Conservation (phyloP, 441 rosid species). For the Erodium texanum region DNA sequence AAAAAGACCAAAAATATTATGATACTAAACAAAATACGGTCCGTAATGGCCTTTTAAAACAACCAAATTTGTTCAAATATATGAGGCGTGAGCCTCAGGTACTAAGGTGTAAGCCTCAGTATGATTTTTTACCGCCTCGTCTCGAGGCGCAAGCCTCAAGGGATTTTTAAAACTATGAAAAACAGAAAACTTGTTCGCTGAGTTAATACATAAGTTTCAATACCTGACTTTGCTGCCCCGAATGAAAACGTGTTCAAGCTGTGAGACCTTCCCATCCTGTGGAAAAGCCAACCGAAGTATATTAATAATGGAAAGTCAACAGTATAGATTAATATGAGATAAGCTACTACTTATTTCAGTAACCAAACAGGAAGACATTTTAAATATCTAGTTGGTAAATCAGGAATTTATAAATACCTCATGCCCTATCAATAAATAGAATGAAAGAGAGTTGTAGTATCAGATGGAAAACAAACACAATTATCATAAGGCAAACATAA, state of each 20-base stretch:
- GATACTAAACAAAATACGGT: no score
- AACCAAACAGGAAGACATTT: neutral
- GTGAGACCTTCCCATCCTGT: slow-evolving; percentile 94
- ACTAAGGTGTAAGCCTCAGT: no score
- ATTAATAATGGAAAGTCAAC: neutral
- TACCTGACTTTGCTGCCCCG: slow-evolving; percentile 90
- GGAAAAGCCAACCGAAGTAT: slow-evolving; percentile 2
- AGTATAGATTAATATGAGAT: neutral
- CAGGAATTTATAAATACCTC: neutral
- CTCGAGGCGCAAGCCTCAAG: no score
- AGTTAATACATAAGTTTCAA: neutral
- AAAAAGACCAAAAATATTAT: no score
- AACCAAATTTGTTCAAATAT: no score
- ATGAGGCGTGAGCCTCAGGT: no score
- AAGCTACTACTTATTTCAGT: neutral
- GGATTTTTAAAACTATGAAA: no score
- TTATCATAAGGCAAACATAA: neutral
- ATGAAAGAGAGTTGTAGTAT: neutral
- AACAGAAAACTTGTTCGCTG: neutral
- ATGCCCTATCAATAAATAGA: neutral
- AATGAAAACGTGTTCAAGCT: slow-evolving; percentile 94
- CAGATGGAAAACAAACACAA: neutral
- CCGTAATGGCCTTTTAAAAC: no score
- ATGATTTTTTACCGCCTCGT: no score
- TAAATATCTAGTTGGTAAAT: neutral